Conservation (phyloP, 257 asterid genomes). For the Voacanga thouarsii region DNA sequence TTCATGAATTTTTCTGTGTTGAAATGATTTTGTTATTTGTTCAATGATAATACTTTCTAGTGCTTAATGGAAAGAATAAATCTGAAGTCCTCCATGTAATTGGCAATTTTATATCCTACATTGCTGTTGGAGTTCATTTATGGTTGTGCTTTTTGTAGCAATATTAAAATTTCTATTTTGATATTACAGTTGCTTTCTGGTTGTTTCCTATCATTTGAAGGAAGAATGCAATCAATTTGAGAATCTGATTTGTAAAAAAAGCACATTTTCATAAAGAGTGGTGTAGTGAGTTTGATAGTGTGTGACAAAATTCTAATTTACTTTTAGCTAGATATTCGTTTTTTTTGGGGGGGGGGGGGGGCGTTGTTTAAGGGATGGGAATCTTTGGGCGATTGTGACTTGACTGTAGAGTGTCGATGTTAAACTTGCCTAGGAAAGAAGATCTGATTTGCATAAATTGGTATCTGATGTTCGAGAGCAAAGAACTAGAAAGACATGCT, state of each 20-base stretch:
- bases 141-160: background rate
- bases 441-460: background rate
- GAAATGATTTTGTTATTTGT: conserved; percentile 10
- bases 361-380: too few relatives aligned
- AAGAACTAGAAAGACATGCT: background rate
- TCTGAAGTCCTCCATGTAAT: background rate
- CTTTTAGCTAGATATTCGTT: background rate
- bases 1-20: background rate
- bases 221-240: background rate
- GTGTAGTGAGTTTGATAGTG: background rate
- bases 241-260: background rate
- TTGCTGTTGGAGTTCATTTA: background rate
- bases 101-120: background rate
- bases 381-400: background rate
- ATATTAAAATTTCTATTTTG: background rate
- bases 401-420: background rate
- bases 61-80: background rate
- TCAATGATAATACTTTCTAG: background rate
- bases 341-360: too few relatives aligned
- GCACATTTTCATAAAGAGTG: background rate
- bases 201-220: background rate
- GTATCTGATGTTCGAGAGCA: background rate
- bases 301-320: background rate
- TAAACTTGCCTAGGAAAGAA: background rate
- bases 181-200: background rate